phyloP scores from a whole-genome alignment of 371 early-diverging fungal species.

The Circinella minor region DNA sequence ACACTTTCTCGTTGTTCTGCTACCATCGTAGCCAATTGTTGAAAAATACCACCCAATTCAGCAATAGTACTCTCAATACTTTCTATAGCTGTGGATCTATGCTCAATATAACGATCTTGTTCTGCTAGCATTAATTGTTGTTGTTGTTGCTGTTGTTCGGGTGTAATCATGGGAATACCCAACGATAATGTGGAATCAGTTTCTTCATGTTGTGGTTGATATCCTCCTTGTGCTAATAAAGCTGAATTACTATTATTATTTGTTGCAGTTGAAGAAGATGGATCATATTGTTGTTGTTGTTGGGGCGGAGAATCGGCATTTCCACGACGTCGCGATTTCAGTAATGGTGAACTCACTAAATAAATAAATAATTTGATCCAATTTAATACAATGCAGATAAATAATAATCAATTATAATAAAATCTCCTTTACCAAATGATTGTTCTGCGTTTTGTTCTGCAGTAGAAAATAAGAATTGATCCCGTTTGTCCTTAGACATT shows the following conservation, averaged over 20 bases:
- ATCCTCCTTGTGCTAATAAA: slow-evolving; percentile 9
- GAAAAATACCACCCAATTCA: slow-evolving; percentile 96
- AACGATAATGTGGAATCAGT: slow-evolving; percentile 52
- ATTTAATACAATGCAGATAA: background rate
- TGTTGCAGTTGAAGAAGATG: background rate
- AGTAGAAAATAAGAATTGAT: slow-evolving; percentile 57
- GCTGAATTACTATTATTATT: slow-evolving; percentile 20
- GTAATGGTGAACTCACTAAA: slow-evolving; percentile 63
- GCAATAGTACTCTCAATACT: slow-evolving; percentile 96
- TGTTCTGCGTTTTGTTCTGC: slow-evolving; percentile 36
- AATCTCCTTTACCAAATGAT: slow-evolving; percentile 32
- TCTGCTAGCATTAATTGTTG: slow-evolving; percentile 58
- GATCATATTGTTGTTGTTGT: slow-evolving; percentile 45
- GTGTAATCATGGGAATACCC: slow-evolving; percentile 56
- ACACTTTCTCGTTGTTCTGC: slow-evolving; percentile 95
- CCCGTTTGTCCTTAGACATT: slow-evolving; percentile 72
- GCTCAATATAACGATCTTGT: slow-evolving; percentile 80
- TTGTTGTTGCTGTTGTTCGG: slow-evolving; percentile 64
- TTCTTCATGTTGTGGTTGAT: slow-evolving; percentile 31
- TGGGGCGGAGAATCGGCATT: slow-evolving; percentile 52
- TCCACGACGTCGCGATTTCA: slow-evolving; percentile 51
- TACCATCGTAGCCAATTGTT: slow-evolving; percentile 92
- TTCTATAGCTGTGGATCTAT: slow-evolving; percentile 88
- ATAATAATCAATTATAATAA: background rate
- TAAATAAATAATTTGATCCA: background rate